Evolutionary conservation across 2,329 filamentous ascomycete species (phyloP).

Genomic region (Alternaria alternata): DNA sequence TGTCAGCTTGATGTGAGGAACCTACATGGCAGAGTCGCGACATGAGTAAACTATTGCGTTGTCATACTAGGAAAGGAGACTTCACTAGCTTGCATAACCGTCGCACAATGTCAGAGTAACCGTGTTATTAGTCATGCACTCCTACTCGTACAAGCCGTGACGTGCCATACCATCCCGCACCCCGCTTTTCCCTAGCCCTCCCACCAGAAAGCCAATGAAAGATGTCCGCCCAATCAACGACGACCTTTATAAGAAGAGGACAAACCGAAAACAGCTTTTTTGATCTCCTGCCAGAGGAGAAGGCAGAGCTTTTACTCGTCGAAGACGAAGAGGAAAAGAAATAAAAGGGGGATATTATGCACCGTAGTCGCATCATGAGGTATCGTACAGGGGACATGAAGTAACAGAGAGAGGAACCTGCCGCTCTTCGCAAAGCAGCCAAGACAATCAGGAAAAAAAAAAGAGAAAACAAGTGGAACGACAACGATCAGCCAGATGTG

Average conservation of each 20-base stretch:
- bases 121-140: not conserved
- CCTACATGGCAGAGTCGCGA: not conserved
- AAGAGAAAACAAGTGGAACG: not conserved
- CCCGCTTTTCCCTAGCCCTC: not conserved
- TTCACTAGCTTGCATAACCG: not conserved
- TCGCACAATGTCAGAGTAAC: not conserved
- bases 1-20: not conserved
- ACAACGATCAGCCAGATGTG: not conserved
- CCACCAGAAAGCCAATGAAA: not conserved
- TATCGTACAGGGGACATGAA: constrained; percentile 3
- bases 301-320: not conserved
- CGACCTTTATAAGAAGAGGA: not conserved
- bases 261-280: not conserved
- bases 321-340: not conserved
- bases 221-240: not conserved
- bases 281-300: not conserved
- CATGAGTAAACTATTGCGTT: not conserved
- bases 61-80: no score
- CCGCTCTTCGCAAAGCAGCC: not conserved
- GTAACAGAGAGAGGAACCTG: not conserved
- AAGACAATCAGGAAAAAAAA: not conserved
- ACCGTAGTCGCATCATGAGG: not conserved
- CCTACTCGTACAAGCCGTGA: not conserved
- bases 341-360: not conserved
- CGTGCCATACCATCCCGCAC: not conserved